Conservation (phyloP, 495 filamentous ascomycete species). For the Hypoxylon fragiforme region DNA sequence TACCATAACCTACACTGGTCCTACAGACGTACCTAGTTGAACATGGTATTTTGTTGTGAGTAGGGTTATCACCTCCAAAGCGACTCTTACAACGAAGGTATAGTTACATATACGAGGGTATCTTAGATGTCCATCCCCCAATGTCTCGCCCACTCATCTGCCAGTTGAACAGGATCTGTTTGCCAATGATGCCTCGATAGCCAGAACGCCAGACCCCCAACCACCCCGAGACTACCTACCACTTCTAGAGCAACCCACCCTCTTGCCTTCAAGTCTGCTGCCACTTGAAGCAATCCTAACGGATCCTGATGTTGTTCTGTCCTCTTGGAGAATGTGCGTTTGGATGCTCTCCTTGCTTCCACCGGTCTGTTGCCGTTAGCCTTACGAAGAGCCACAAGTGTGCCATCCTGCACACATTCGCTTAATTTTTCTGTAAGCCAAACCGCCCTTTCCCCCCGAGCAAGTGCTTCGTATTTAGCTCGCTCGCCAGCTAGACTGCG, state of each 20-base stretch:
- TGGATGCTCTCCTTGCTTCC: conserved; percentile 24
- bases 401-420: conserved; percentile 75
- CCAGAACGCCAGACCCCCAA: conserved; percentile 76
- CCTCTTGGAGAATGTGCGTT: conserved; percentile 27
- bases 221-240: conserved; percentile 71
- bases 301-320: conserved; percentile 65
- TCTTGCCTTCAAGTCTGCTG: conserved; percentile 65
- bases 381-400: conserved; percentile 51
- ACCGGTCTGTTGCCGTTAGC: conserved; percentile 14
- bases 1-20: no score
- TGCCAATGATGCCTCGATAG: conserved; percentile 41
- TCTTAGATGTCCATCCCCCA: conserved; percentile 29
- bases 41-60: no score
- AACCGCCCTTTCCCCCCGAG: conserved; percentile 70
- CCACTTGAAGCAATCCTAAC: conserved; percentile 71
- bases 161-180: conserved; percentile 20
- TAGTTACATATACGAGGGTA: no score
- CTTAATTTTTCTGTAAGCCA: conserved; percentile 78
- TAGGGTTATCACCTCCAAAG: no score
- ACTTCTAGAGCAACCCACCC: conserved; percentile 76
- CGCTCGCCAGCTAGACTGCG: conserved; percentile 80
- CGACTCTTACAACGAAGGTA: no score
- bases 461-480: conserved; percentile 70
- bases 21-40: no score
- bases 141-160: conserved; percentile 33